Conservation (phyloP, 306 rosid species). For the Begonia peltatifolia region DNA sequence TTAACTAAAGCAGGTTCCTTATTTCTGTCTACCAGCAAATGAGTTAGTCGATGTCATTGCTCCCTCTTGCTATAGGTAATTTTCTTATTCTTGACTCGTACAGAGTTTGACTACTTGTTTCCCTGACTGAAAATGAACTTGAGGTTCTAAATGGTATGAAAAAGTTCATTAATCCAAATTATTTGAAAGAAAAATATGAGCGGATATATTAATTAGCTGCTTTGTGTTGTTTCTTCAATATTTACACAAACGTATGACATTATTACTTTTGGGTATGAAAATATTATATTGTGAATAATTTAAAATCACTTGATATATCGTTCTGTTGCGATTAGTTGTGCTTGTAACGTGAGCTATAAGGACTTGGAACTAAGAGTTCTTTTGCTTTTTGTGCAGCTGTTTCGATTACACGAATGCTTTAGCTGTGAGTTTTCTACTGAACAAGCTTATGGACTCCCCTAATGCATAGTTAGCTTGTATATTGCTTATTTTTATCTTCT, state of each 20-base stretch:
- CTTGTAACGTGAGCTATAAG: too few relatives aligned
- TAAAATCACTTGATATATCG: too few relatives aligned
- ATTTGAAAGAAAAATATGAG: too few relatives aligned
- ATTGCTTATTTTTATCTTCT: conserved; percentile 2
- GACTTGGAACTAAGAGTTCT: neutral
- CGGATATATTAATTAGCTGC: too few relatives aligned
- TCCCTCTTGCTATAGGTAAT: conserved; percentile 93
- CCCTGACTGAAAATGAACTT: neutral
- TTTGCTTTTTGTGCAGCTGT: conserved; percentile 47
- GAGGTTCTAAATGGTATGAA: too few relatives aligned
- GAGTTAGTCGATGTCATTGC: conserved; percentile 96
- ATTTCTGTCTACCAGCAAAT: conserved; percentile 96
- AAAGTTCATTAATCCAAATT: too few relatives aligned
- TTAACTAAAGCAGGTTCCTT: conserved; percentile 59
- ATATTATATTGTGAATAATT: too few relatives aligned
- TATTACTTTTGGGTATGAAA: too few relatives aligned
- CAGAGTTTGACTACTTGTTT: neutral
- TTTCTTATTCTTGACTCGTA: conserved; percentile 4
- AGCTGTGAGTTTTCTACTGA: conserved; percentile 51
- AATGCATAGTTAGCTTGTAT: conserved; percentile 9
- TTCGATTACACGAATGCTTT: conserved; percentile 89
- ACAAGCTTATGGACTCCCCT: conserved; percentile 5
- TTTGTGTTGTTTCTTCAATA: too few relatives aligned
- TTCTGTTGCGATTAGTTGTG: neutral
- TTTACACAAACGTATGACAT: too few relatives aligned